Evolutionary conservation across 225 moss, liverwort and hornwort species (phyloP), one percentile per base, ranked within the genome.

Genomic region (Pseudisothecium myosuroides): DNA sequence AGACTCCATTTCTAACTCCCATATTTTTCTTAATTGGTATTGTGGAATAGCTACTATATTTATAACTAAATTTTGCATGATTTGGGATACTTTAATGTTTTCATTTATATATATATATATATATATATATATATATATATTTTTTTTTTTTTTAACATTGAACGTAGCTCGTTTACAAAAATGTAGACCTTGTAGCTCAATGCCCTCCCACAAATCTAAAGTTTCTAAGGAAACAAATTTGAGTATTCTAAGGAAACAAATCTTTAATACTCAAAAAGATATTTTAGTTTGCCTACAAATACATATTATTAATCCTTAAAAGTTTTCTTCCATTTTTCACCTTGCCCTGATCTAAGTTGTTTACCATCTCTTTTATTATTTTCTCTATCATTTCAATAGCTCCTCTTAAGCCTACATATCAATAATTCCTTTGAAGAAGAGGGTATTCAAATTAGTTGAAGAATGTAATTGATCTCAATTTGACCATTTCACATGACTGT

Each of bases 1-100:
- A 45, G 5, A 72, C 1, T 0, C 0, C 4, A 16, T 27, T 45
- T 28, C 16, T 72, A 28, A 43, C 3, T 27, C 4, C 43, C 5
- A 45, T 43, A 27, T 8, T 28, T 45, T 43, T 73, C 10, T 45
- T 10, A 21, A 21, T 0, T 37, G 0, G 6, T 67, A 67, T 37
- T 67, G 11, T 67, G 21, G 36, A 65, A 36, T 65, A 41, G n/a
- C n/a, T n/a, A n/a, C n/a, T 41, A 26, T 27, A 4, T 43, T 72
- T 15, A 26, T 4, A 72, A 72, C 14, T 72, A 72, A 41, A 27
- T 15, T 72, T 72, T 27, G 8, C 15, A 71, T 43, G 7, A 1
- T 41, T 0, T 41, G 0, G 2, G 14, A 71, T 8, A 71, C 71
- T 9, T 32, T 64, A 11, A 36, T 36, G 36, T 34, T 36, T 66